phyloP scores from a whole-genome alignment of 2,329 filamentous ascomycete genomes.

The Penicillium sclerotigenum region DNA sequence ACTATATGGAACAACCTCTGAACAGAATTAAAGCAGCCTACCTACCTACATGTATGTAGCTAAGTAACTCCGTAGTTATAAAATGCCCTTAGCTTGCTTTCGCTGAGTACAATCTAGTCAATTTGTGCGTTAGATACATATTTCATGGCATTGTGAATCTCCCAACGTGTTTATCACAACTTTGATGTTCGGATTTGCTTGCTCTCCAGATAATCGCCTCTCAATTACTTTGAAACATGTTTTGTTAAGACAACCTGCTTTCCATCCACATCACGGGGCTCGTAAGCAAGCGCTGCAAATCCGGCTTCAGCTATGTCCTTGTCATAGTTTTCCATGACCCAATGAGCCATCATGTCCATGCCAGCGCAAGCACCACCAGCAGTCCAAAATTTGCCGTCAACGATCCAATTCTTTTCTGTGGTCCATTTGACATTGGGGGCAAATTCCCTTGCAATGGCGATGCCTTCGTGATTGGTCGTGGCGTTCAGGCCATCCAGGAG shows the following conservation, averaged over 20 bases:
- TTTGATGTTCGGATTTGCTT: background rate
- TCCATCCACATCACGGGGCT: background rate
- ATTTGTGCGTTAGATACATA: background rate
- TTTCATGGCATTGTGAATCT: background rate
- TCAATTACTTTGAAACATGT: background rate
- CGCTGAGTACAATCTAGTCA: background rate
- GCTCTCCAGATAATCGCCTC: background rate
- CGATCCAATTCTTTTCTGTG: background rate
- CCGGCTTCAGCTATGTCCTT: background rate
- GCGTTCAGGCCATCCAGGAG: background rate
- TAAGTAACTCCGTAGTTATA: too few relatives aligned
- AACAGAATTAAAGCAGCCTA: background rate
- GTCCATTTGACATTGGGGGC: constrained; percentile 1
- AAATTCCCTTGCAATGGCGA: background rate
- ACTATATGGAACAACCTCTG: background rate
- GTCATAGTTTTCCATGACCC: background rate
- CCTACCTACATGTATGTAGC: too few relatives aligned
- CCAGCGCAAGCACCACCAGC: background rate
- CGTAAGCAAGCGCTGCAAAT: background rate
- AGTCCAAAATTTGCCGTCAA: constrained; percentile 1
- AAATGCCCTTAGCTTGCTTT: too few relatives aligned
- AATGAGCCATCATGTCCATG: constrained; percentile 2
- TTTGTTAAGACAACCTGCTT: background rate
- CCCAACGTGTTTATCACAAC: background rate
- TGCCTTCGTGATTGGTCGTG: background rate